These are phyloP conservation scores for Magnaporthiopsis incrustans DNA, from an alignment of 2,329 filamentous ascomycete genomes.

Conservation along the genomic window DNA sequence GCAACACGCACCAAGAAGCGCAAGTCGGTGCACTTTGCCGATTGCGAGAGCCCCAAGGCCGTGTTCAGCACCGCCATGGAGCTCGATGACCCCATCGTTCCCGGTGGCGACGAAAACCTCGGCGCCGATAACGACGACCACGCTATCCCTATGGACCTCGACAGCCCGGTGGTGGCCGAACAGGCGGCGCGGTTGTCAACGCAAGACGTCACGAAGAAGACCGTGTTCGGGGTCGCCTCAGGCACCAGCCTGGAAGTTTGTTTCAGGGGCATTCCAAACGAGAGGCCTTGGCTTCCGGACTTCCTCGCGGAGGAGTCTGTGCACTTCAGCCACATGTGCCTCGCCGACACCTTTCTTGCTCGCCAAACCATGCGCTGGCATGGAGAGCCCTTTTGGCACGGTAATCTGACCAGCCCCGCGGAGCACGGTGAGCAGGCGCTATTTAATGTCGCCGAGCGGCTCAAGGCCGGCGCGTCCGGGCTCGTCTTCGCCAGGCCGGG, in stretches of 20 bases:
- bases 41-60: constrained; percentile 10
- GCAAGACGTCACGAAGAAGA: constrained; percentile 1
- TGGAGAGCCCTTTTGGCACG: constrained; percentile 16
- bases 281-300: constrained; percentile 15
- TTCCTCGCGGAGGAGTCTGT: constrained; percentile 19
- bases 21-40: constrained; percentile 30
- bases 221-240: constrained; percentile 10
- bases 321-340: constrained; percentile 20
- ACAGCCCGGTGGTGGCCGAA: background rate
- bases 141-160: background rate
- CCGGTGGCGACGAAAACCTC: background rate
- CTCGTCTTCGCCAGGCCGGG: constrained; percentile 23
- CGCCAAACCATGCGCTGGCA: constrained; percentile 9
- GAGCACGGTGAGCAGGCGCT: constrained; percentile 15
- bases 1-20: constrained; percentile 18
- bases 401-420: constrained; percentile 14
- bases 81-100: background rate
- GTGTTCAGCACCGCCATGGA: background rate
- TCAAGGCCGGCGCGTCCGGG: constrained; percentile 28
- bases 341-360: constrained; percentile 17
- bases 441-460: constrained; percentile 22
- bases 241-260: constrained; percentile 14
- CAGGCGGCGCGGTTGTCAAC: background rate
- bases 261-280: constrained; percentile 18
- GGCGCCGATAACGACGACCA: background rate